Base-by-base conservation (phyloP, 805 yeast species). In the Candida suzukii region DNA sequence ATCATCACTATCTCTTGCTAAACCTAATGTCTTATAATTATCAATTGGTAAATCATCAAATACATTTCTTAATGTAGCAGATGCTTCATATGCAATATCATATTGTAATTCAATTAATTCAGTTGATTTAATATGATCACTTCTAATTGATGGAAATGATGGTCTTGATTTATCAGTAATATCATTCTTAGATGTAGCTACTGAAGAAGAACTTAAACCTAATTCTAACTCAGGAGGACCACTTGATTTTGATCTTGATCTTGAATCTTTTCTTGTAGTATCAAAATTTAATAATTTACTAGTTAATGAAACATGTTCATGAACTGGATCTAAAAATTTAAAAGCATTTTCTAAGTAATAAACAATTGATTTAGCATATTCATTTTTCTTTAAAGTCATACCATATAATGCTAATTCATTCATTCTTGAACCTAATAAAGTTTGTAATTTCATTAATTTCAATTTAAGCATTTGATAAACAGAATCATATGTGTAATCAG, bases 1-100 rank as follows among this genome's bases (percentile, higher is more conserved):
- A 29, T 47, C 57, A 29, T 57, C 58, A 26, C 31, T 31, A 17
- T 30, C 26, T 11, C 48, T 49, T 4, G 53, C 38, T 6, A 51
- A 42, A 26, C 41, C 40, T 70, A 67, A 12, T 70, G 65, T 24
- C 76, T 79, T 43, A 68, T 81, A 28, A 75, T 81, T 21, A 73
- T 80, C 90, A 34, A 81, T 56, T 4, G 81, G 71, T 26, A 81
- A 56, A n/a, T 71, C 67, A 22, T 72, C 73, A 20, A 85, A 67
- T 18, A 80, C 67, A 19, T 71, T 55, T 2, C 82, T 71, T 41
- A 84, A 57, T 18, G 80, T 76, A 46, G 70, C 70, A 0, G 85
- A 75, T 35, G 82, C 69, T 52, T 83, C 90, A 8, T 57, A 56
- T 31, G 50, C 49, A 30, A 60, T 48, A 37, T 60, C 63, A 35